phyloP scores from a whole-genome alignment of 345 rosid species.

The Psidium friedrichsthalianum region DNA sequence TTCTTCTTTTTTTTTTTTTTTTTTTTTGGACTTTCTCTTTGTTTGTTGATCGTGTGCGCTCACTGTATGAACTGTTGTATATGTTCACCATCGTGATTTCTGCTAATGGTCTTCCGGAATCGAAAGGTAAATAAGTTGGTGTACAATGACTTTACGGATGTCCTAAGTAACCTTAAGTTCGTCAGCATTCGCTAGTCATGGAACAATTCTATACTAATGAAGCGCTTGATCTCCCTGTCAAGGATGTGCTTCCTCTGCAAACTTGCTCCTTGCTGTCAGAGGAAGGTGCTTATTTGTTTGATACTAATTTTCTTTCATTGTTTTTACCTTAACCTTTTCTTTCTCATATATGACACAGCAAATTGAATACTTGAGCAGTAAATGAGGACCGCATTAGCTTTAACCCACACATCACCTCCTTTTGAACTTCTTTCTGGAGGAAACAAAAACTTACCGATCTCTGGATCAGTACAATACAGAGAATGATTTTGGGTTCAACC shows the following conservation, averaged over 20 bases:
- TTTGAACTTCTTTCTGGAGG: not conserved
- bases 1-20: no score
- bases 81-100: not conserved
- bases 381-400: not conserved
- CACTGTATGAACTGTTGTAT: not conserved
- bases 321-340: not conserved
- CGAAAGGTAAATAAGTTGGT: not conserved
- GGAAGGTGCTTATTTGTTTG: not conserved
- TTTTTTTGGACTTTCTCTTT: not conserved
- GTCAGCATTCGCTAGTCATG: not conserved
- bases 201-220: not conserved
- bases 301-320: not conserved
- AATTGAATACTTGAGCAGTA: not conserved
- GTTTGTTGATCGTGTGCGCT: not conserved
- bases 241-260: not conserved
- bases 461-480: not conserved
- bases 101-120: not conserved
- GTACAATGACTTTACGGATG: not conserved
- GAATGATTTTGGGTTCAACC: not conserved
- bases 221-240: not conserved
- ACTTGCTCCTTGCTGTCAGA: not conserved
- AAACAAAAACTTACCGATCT: not conserved
- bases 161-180: not conserved
- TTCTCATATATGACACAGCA: not conserved
- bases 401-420: not conserved